Evolutionary conservation across 306 rosid genomes (phyloP), one percentile per base, ranked within the genome.

Genomic region (Citrullus amarus): DNA sequence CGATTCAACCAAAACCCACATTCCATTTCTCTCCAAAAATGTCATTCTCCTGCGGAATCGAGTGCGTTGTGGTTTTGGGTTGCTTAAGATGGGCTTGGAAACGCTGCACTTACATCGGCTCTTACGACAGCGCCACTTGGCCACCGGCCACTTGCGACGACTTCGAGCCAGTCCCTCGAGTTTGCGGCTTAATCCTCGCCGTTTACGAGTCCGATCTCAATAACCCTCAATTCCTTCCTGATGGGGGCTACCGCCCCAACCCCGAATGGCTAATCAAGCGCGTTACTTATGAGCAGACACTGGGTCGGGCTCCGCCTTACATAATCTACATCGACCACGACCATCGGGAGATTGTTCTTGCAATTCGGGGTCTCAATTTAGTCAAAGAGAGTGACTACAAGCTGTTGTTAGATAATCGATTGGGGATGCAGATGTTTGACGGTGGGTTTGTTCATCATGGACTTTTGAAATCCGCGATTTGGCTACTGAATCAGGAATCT

Each of bases 361-460:
- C 92, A 0, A 88, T 95, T 59, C 91, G 99, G 0, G 99, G 99
- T 0, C 91, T 95, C 12, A 92, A 95, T 69, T 75, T 95, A 12
- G 80, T 8, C 2, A 89, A 82, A 17, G 97, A 91, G 81, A 92
- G 97, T 15, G 97, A 95, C 38, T 95, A 95, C 82, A 80, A 92
- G 82, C 73, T 87, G 0, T 77, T 95, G 0, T 58, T 92, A 75
- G 85, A 95, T 30, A 95, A 95, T 75, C 74, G 84, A 0, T 57
- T 95, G 39, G 98, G 97, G 57, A 85, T 75, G 90, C 97, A 92
- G 79, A 92, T 82, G 93, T 95, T 95, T 34, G 97, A 95, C 55
- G 98, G 98, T 0, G 98, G 98, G 4, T 95, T 81, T 20, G 97
- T 88, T 18, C 98, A 95, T 32, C 92, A 86, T 5, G 98, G 98